These are phyloP conservation scores for Pythium sukuiense DNA, from an alignment of 352 stramenopile species.

Conservation along the genomic window DNA sequence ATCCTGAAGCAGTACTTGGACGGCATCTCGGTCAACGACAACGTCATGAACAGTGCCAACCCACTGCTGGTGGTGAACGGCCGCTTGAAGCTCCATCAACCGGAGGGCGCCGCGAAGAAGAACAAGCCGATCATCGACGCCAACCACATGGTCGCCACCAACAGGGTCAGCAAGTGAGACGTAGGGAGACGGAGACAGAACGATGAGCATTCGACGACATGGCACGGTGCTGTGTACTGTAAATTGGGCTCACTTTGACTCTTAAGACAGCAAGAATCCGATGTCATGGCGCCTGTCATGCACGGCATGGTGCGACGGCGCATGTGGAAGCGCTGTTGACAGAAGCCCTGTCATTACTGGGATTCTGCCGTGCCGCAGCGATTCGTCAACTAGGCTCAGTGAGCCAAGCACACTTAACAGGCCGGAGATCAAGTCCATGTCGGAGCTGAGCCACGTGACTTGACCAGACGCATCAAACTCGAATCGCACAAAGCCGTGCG, in stretches of 20 bases:
- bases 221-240: no score
- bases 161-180: conserved; percentile 48
- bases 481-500: conserved; percentile 47
- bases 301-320: no score
- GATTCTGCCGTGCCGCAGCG: background rate
- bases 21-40: conserved; percentile 91
- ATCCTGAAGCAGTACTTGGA: conserved; percentile 93
- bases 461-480: conserved; percentile 37
- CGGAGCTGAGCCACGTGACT: conserved; percentile 51
- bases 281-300: conserved; percentile 3
- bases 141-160: conserved; percentile 82
- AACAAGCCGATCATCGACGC: conserved; percentile 67
- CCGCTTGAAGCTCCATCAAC: conserved; percentile 59
- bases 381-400: conserved; percentile 28
- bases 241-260: no score
- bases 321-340: background rate
- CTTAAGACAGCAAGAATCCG: conserved; percentile 6
- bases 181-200: conserved; percentile 2
- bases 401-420: conserved; percentile 39
- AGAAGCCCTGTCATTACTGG: conserved; percentile 15
- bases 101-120: conserved; percentile 34
- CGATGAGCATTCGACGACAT: background rate
- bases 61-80: conserved; percentile 94
- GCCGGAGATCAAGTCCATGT: conserved; percentile 53
- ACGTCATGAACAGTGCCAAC: conserved; percentile 90